phyloP scores from a whole-genome alignment of 1,139 yeast genomes.

The Hanseniaspora gamundiae region DNA sequence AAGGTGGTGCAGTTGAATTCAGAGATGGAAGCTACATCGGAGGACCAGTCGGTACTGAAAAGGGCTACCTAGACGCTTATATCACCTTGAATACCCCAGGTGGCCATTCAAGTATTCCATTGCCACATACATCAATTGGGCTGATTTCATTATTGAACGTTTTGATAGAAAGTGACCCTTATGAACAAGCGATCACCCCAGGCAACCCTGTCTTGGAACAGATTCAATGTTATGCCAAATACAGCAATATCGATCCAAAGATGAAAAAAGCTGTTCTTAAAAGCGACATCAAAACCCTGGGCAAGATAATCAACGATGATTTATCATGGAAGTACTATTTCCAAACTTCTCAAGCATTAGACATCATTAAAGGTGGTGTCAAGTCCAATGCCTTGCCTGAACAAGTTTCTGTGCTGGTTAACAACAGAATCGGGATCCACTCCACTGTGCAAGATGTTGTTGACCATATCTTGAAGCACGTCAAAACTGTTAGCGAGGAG shows the following conservation, averaged over 20 bases:
- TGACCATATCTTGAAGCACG: slow-evolving; percentile 29
- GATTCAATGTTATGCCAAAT: slow-evolving; percentile 37
- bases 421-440: slow-evolving; percentile 44
- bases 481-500: slow-evolving; percentile 32
- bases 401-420: slow-evolving; percentile 38
- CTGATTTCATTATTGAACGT: slow-evolving; percentile 34
- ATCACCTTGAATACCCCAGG: slow-evolving; percentile 41
- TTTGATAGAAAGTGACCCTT: slow-evolving; percentile 33
- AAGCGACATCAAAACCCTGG: not conserved
- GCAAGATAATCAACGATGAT: not conserved
- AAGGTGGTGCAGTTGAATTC: slow-evolving; percentile 31
- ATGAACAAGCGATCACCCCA: slow-evolving; percentile 28
- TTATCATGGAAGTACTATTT: slow-evolving; percentile 27
- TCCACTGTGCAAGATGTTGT: slow-evolving; percentile 34
- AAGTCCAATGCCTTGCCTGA: slow-evolving; percentile 70
- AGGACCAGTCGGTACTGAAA: slow-evolving; percentile 40
- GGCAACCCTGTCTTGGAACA: slow-evolving; percentile 35
- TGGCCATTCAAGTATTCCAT: slow-evolving; percentile 52
- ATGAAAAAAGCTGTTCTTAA: not conserved
- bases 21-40: slow-evolving; percentile 32
- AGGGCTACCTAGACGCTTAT: slow-evolving; percentile 38
- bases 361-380: slow-evolving; percentile 46
- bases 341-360: slow-evolving; percentile 50
- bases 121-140: slow-evolving; percentile 46
- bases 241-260: slow-evolving; percentile 15